Conservation (phyloP, 345 rosid species). For the Brassica rapa region DNA sequence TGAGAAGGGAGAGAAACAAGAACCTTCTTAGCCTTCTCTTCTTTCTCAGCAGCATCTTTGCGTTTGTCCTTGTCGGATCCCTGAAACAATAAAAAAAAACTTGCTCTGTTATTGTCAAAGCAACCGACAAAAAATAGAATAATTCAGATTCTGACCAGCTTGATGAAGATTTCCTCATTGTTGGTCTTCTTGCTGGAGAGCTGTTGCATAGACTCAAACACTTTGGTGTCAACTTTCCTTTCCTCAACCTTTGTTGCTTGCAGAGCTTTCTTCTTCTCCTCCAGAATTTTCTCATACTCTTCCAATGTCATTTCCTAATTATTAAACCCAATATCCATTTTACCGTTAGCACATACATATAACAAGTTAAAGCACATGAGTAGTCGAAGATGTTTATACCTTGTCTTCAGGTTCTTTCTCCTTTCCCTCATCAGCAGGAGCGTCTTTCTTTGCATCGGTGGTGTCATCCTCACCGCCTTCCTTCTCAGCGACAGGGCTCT, state of each 20-base stretch:
- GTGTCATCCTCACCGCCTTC: constrained; percentile 56
- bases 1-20: neutral
- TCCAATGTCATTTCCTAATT: constrained; percentile 85
- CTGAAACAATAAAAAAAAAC: constrained; percentile 31
- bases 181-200: constrained; percentile 63
- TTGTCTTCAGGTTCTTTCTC: constrained; percentile 60
- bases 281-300: constrained; percentile 78
- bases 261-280: constrained; percentile 68
- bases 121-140: neutral
- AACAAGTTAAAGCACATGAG: neutral
- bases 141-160: constrained; percentile 51
- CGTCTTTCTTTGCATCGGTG: constrained; percentile 55
- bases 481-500: constrained; percentile 60
- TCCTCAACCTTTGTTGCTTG: constrained; percentile 59
- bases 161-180: constrained; percentile 54
- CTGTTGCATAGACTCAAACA: constrained; percentile 70
- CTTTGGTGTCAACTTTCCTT: constrained; percentile 68
- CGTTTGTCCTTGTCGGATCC: constrained; percentile 71
- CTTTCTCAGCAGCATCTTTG: constrained; percentile 64
- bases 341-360: too few species aligned
- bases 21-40: constrained; percentile 68
- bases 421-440: constrained; percentile 38
- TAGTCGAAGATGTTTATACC: constrained; percentile 34
- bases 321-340: neutral
- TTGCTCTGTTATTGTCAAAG: neutral